These are phyloP conservation scores for Candida labiduridarum DNA, from an alignment of 1,139 yeast species.

Conservation along the genomic window DNA sequence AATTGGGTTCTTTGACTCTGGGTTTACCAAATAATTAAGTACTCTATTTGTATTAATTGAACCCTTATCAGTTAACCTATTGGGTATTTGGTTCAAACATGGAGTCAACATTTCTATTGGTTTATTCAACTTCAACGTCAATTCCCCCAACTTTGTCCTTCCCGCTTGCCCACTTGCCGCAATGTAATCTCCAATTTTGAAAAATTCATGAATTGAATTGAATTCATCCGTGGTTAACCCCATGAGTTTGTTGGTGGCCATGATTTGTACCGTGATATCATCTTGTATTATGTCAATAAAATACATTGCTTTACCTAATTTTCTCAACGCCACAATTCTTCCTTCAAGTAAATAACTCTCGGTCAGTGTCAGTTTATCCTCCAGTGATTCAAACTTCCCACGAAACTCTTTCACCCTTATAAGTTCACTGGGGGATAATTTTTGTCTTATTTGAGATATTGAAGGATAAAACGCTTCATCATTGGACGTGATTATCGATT, in stretches of 20 bases:
- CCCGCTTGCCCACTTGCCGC: constrained; percentile 71
- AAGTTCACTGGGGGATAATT: constrained; percentile 17
- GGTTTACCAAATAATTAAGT: constrained; percentile 70
- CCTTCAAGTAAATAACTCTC: constrained; percentile 50
- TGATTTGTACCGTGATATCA: constrained; percentile 54
- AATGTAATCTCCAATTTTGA: constrained; percentile 74
- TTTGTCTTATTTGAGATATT: constrained; percentile 16
- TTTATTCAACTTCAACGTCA: constrained; percentile 63
- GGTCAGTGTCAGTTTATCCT: constrained; percentile 16
- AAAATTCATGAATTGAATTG: constrained; percentile 39
- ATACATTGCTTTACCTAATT: constrained; percentile 65
- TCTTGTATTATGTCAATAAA: constrained; percentile 73
- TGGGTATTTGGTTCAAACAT: constrained; percentile 66
- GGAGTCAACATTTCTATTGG: constrained; percentile 64
- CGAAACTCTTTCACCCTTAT: constrained; percentile 21
- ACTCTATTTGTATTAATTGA: constrained; percentile 71
- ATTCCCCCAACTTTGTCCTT: constrained; percentile 73
- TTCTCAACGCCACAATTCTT: constrained; percentile 55
- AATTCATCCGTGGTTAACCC: constrained; percentile 45
- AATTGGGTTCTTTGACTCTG: constrained; percentile 49
- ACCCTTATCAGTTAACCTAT: constrained; percentile 53
- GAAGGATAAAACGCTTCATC: constrained; percentile 23
- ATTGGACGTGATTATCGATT: neutral
- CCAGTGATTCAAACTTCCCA: constrained; percentile 16
- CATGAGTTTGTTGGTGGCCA: constrained; percentile 57